Base-by-base conservation (phyloP, 257 asterid species). In the Ophiorrhiza pumila region DNA sequence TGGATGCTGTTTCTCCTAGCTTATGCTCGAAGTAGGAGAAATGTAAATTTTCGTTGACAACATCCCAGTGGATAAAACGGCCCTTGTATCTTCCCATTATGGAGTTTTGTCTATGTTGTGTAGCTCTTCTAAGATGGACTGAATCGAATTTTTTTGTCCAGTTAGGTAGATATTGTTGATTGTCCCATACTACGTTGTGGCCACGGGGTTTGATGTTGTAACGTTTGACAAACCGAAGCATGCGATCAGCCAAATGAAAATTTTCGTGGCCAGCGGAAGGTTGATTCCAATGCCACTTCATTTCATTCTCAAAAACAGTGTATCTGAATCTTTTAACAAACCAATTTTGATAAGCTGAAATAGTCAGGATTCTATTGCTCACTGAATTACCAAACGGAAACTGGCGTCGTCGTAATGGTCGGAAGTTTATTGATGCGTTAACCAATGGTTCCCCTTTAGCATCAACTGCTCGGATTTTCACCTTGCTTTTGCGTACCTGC, bases 161-260 rank as follows among this genome's bases (percentile, higher is more conserved):
- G 4, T 65, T 3, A 1, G 86, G 88, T 69, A 82, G 86, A 71
- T 1, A 71, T 0, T 1, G 13, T 0, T 82, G 87, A 66, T 88
- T 80, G 0, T 87, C 90, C 96, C 96, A 92, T 53, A 90, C 73
- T 0, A 90, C 76, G n/a, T 92, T 90, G 82, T 92, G 98, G 72
- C 98, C 96, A 0, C 96, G 89, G 18, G 83, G 59, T 5, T 77
- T 8, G 34, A 83, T 13, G 6, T 84, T 77, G 56, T 61, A 73
- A 9, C 80, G 34, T 0, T 27, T 31, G 45, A 79, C 76, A 25
- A 92, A 75, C 0, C 4, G 49, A 37, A 88, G 61, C 79, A 90
- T 7, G 7, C 82, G 83, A 57, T 89, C 93, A 3, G 91, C 57
- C 18, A 31, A 29, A 10, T 74, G 41, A 80, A 88, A 92, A 79